Evolutionary conservation across 192 early-diverging fungal species (phyloP).

Genomic region (Backusella mclennaniae): DNA sequence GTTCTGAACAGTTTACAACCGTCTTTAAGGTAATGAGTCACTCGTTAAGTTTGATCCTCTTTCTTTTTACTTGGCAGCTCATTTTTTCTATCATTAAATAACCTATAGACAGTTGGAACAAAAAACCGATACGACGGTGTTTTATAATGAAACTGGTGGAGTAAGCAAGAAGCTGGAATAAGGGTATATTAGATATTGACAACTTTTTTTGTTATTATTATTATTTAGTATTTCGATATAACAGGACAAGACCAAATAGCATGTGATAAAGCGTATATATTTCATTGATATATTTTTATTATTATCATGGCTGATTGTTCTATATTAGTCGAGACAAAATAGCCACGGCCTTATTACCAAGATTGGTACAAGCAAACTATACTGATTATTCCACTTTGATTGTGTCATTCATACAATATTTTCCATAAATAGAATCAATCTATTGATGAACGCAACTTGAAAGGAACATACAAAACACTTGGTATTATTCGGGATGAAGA

Average conservation of each 20-base stretch:
- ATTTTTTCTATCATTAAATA: not conserved
- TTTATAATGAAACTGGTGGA: not conserved
- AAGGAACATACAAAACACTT: not conserved
- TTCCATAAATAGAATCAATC: not conserved
- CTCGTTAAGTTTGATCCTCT: too few species aligned
- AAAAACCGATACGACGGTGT: not conserved
- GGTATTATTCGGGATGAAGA: not conserved
- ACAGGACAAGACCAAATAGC: not conserved
- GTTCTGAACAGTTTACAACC: not conserved
- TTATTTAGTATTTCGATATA: not conserved
- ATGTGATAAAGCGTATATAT: not conserved
- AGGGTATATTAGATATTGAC: not conserved
- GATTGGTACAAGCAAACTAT: not conserved
- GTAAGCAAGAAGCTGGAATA: not conserved
- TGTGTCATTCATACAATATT: not conserved
- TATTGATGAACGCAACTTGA: not conserved
- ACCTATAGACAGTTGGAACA: not conserved
- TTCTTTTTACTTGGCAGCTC: not conserved
- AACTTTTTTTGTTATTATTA: not conserved
- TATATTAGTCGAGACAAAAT: not conserved
- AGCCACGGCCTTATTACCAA: not conserved
- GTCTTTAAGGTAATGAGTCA: not conserved
- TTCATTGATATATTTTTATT: not conserved
- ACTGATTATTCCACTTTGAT: not conserved
- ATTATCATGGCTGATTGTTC: not conserved